Evolutionary conservation across 2,329 filamentous ascomycete genomes (phyloP).

Genomic region (Metarhizium sp.): DNA sequence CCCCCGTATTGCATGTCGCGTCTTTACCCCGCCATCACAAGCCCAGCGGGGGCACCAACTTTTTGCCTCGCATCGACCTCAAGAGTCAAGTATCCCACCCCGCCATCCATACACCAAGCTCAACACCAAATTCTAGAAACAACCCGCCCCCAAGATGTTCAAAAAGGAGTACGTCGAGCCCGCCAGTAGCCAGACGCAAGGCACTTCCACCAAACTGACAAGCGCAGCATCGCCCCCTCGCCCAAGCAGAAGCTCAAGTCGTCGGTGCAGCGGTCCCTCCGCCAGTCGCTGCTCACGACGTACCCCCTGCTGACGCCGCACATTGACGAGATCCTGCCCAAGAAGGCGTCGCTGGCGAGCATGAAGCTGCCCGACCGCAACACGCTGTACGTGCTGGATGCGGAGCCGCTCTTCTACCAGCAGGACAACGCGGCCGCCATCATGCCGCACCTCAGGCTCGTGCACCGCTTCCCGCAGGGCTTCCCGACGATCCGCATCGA

Average conservation of each 20-base stretch:
- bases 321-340: constrained; percentile 91
- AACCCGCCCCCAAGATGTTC: constrained; percentile 56
- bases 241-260: constrained; percentile 97
- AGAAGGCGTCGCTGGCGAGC: constrained; percentile 82
- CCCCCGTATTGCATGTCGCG: not conserved
- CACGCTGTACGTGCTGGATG: constrained; percentile 76
- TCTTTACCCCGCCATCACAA: constrained; percentile 16
- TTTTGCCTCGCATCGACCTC: too few species aligned
- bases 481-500: constrained; percentile 87
- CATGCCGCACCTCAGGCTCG: constrained; percentile 78
- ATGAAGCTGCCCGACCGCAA: constrained; percentile 90
- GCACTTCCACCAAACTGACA: not conserved
- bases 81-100: too few species aligned
- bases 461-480: constrained; percentile 80
- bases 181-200: not conserved
- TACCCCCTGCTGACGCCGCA: constrained; percentile 79
- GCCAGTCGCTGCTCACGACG: constrained; percentile 69
- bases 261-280: constrained; percentile 80
- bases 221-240: constrained; percentile 57
- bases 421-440: constrained; percentile 60
- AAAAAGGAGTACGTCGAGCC: constrained; percentile 66
- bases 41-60: too few species aligned
- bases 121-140: not conserved
- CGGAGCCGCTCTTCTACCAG: constrained; percentile 83
- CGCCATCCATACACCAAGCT: constrained; percentile 1